These are phyloP conservation scores for Botrytis deweyae DNA, from an alignment of 2,329 filamentous ascomycete species.

Conservation along the genomic window DNA sequence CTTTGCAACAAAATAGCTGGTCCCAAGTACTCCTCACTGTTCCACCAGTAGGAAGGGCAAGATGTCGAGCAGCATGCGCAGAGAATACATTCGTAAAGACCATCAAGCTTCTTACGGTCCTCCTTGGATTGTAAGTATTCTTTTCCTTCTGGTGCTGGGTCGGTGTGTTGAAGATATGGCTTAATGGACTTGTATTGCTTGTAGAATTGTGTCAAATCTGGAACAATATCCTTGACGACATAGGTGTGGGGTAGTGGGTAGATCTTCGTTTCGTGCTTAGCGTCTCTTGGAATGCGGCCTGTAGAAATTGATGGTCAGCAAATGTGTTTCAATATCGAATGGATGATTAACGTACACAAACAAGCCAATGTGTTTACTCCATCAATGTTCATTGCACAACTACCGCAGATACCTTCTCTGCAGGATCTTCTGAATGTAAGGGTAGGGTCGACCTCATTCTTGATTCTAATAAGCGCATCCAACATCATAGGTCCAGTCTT, in stretches of 20 bases:
- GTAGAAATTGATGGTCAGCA: slow-evolving; percentile 36
- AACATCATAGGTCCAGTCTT: slow-evolving; percentile 99
- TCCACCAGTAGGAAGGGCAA: slow-evolving; percentile 99
- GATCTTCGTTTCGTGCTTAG: slow-evolving; percentile 79
- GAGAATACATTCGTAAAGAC: slow-evolving; percentile 98
- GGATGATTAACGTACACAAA: slow-evolving; percentile 68
- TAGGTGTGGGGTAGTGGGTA: slow-evolving; percentile 98
- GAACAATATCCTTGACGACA: slow-evolving; percentile 98
- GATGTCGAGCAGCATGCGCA: slow-evolving; percentile 99
- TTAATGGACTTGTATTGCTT: slow-evolving; percentile 99
- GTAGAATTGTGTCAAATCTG: slow-evolving; percentile 98
- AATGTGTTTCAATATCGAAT: background rate
- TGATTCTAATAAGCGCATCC: slow-evolving; percentile 94
- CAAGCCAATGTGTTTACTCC: slow-evolving; percentile 97
- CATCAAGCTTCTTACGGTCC: slow-evolving; percentile 91
- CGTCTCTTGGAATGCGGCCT: slow-evolving; percentile 93
- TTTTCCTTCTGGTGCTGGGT: slow-evolving; percentile 78
- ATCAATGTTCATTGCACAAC: slow-evolving; percentile 99
- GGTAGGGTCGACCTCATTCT: slow-evolving; percentile 97
- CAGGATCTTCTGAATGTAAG: slow-evolving; percentile 95
- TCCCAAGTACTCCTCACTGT: slow-evolving; percentile 96
- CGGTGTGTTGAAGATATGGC: slow-evolving; percentile 93
- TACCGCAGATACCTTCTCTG: slow-evolving; percentile 97
- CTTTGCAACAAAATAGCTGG: slow-evolving; percentile 96
- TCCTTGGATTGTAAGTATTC: slow-evolving; percentile 89